Percentiles rank a stretch among this genome's conserved stretches.
Evolutionary conservation across 2,329 filamentous ascomycete species (phyloP).

Genomic region (Neonectria punicea): DNA sequence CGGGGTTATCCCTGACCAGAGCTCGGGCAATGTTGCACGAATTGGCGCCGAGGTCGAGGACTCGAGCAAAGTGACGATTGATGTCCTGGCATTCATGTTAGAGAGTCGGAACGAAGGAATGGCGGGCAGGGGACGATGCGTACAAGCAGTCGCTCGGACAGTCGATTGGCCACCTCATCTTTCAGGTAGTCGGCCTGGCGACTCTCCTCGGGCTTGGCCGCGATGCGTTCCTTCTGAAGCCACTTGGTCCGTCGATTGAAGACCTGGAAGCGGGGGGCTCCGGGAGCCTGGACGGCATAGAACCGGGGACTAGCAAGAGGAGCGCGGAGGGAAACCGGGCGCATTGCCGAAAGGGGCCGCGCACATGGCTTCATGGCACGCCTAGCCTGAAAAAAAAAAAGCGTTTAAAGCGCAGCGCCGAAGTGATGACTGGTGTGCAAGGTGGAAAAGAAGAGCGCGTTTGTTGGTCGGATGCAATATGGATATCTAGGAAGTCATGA

Average conservation of each 20-base stretch:
- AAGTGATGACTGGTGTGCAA: neutral
- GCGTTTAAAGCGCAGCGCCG: slow-evolving; percentile 17
- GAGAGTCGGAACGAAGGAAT: slow-evolving; percentile 3
- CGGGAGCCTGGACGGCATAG: slow-evolving; percentile 83
- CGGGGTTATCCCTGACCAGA: slow-evolving; percentile 76
- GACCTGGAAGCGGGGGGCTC: slow-evolving; percentile 83
- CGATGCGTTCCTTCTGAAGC: slow-evolving; percentile 90
- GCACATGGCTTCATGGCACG: slow-evolving; percentile 47
- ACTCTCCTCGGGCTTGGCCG: slow-evolving; percentile 74
- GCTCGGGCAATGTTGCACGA: slow-evolving; percentile 93
- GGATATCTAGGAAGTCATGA: slow-evolving; percentile 38
- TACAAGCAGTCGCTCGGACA: slow-evolving; percentile 88
- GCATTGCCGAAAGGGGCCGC: slow-evolving; percentile 39
- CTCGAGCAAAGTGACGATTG: slow-evolving; percentile 84
- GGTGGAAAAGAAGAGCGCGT: slow-evolving; percentile 12
- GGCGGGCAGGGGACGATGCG: slow-evolving; percentile 19
- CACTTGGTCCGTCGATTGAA: slow-evolving; percentile 92
- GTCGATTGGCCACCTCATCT: slow-evolving; percentile 86
- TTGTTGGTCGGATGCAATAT: slow-evolving; percentile 21
- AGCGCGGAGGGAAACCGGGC: slow-evolving; percentile 29
- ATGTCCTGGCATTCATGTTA: slow-evolving; percentile 74
- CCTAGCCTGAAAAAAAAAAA: slow-evolving; percentile 25
- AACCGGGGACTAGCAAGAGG: slow-evolving; percentile 53
- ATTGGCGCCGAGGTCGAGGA: slow-evolving; percentile 94
- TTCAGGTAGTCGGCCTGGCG: slow-evolving; percentile 91